Evolutionary conservation across 2,329 filamentous ascomycete genomes (phyloP).

Genomic region (Talaromyces sp.): DNA sequence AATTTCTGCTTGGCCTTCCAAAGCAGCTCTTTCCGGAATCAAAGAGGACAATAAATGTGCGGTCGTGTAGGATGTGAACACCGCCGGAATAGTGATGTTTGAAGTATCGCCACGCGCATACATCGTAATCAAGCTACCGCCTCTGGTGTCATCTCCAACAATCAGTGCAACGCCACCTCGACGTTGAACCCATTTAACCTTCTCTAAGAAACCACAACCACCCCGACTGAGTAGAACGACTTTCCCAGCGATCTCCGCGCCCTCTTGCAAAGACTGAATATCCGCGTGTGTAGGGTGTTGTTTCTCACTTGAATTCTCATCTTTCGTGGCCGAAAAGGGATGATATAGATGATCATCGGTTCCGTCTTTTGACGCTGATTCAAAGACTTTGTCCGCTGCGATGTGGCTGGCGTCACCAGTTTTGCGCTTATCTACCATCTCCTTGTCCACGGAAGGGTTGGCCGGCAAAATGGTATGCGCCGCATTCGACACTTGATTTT

Average conservation of each 20-base stretch:
- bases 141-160: conserved; percentile 86
- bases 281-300: conserved; percentile 62
- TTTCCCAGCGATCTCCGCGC: conserved; percentile 87
- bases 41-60: conserved; percentile 87
- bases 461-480: conserved; percentile 22
- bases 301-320: conserved; percentile 31
- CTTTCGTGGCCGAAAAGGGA: conserved; percentile 37
- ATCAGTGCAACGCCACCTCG: conserved; percentile 85
- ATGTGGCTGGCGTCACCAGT: conserved; percentile 21
- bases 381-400: conserved; percentile 20
- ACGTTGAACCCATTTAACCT: conserved; percentile 93
- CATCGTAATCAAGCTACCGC: conserved; percentile 90
- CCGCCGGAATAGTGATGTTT: conserved; percentile 85
- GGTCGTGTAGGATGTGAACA: conserved; percentile 93
- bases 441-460: conserved; percentile 21
- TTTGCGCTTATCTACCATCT: conserved; percentile 20
- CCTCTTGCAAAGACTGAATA: conserved; percentile 86
- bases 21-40: conserved; percentile 49
- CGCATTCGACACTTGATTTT: conserved; percentile 19
- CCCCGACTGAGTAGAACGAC: conserved; percentile 86
- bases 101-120: conserved; percentile 96
- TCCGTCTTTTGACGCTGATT: conserved; percentile 55
- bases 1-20: conserved; percentile 23
- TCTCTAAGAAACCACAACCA: conserved; percentile 93
- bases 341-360: conserved; percentile 81